Evolutionary conservation across 2,329 filamentous ascomycete species (phyloP).

Genomic region (Metarhizium sp.): DNA sequence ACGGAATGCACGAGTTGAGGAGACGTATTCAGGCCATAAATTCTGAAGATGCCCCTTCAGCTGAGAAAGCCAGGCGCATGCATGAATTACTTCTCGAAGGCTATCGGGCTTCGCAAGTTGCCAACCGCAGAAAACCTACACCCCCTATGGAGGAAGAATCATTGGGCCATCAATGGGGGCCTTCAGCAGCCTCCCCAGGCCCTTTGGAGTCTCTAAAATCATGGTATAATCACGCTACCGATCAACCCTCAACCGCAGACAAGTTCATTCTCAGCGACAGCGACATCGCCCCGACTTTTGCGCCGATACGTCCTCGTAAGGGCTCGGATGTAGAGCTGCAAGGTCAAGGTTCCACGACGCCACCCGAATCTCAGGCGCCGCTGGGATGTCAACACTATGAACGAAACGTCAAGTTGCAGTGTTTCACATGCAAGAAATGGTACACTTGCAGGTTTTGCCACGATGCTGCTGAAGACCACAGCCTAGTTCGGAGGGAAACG

Average conservation of each 20-base stretch:
- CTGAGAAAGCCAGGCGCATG: conserved; percentile 63
- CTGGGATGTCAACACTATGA: conserved; percentile 90
- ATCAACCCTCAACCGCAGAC: conserved; percentile 23
- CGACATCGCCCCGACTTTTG: conserved; percentile 61
- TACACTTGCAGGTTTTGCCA: conserved; percentile 95
- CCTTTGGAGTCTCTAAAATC: conserved; percentile 47
- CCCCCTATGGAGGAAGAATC: conserved; percentile 10
- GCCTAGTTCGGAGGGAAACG: conserved; percentile 71
- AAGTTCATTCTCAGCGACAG: conserved; percentile 45
- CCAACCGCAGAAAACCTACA: conserved; percentile 3
- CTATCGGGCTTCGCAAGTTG: conserved; percentile 37
- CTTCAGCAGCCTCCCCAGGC: conserved; percentile 30
- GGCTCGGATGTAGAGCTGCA: conserved; percentile 35
- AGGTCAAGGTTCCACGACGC: conserved; percentile 10
- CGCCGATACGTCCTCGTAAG: conserved; percentile 38
- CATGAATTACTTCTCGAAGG: conserved; percentile 62
- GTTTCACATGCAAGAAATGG: conserved; percentile 81
- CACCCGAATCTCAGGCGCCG: conserved; percentile 28
- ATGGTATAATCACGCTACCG: conserved; percentile 42
- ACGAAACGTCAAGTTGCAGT: conserved; percentile 93
- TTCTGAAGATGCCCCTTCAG: conserved; percentile 42
- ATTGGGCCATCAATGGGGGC: conserved; percentile 24
- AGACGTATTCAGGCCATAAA: conserved; percentile 62
- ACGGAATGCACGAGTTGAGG: conserved; percentile 64
- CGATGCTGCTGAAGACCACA: conserved; percentile 71